phyloP scores from a whole-genome alignment of 1,284 basidiomycete genomes.

The Austroboletus niveus region DNA sequence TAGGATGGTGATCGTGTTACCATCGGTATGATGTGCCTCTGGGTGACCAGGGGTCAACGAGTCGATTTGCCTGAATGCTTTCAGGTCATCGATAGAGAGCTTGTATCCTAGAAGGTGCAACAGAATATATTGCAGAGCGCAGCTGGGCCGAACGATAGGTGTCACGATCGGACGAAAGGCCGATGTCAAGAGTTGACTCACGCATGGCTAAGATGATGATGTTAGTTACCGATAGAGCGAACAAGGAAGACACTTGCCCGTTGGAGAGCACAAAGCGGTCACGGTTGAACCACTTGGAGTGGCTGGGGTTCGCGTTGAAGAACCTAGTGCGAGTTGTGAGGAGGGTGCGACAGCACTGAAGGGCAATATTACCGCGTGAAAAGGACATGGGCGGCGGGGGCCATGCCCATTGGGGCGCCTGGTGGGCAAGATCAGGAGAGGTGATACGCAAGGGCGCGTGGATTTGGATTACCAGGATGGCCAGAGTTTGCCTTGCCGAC shows the following conservation, averaged over 20 bases:
- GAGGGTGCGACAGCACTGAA: neutral
- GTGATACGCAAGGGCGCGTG: neutral
- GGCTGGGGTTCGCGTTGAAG: slow-evolving; percentile 85
- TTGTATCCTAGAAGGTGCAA: slow-evolving; percentile 86
- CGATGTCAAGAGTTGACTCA: slow-evolving; percentile 35
- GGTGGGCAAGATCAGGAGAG: slow-evolving; percentile 8
- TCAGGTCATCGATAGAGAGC: slow-evolving; percentile 81
- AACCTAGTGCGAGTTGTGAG: slow-evolving; percentile 48
- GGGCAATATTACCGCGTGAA: slow-evolving; percentile 60
- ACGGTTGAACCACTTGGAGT: slow-evolving; percentile 89
- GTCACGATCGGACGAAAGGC: neutral
- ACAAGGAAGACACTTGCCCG: slow-evolving; percentile 44
- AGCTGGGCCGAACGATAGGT: slow-evolving; percentile 44
- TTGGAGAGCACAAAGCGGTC: slow-evolving; percentile 89
- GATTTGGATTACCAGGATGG: slow-evolving; percentile 65
- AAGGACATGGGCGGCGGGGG: slow-evolving; percentile 85
- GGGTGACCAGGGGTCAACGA: slow-evolving; percentile 93
- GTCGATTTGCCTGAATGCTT: slow-evolving; percentile 82
- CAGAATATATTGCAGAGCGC: slow-evolving; percentile 82
- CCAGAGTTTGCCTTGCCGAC: slow-evolving; percentile 88
- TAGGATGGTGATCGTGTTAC: slow-evolving; percentile 34
- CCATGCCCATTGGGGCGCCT: slow-evolving; percentile 93
- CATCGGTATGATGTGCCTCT: slow-evolving; percentile 85
- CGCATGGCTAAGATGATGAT: slow-evolving; percentile 55
- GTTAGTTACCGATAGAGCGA: slow-evolving; percentile 9